Base-by-base conservation (phyloP, 2,329 filamentous ascomycete genomes). In the Diaporthe longicolla region DNA sequence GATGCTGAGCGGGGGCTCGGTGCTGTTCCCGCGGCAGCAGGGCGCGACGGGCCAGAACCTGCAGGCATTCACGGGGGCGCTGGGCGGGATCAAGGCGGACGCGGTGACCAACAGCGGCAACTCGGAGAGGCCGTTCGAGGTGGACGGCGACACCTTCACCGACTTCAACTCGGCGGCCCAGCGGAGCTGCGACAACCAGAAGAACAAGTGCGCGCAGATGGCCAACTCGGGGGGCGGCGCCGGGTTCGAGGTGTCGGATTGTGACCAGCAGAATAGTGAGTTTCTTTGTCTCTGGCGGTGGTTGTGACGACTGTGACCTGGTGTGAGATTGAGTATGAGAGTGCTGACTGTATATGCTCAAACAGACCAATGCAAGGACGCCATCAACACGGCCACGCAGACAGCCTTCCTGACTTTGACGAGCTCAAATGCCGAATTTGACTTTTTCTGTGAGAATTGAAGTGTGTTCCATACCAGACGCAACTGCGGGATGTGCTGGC, bases 101-200 rank as follows among this genome's bases (percentile, higher is more conserved):
- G 77, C 82, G 82, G 85, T 87, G 72, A 81, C 82, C 15, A 81
- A 84, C 70, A 85, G 84, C 1, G 79, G 77, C n/a, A 79, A 87
- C 76, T 74, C 80, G 5, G 76, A 82, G 24, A 79, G 84, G 54
- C 86, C 84, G 2, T 88, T 85, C 74, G 80, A 82, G 68, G 85
- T 87, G 4, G 79, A 82, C 52, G 85, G 84, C 21, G 81, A 85
- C 73, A 87, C 84, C 0, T 88, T 88, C 85, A 78, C 80, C 72
- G 83, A 86, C 78, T 88, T 85, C 77, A 43, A 77, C 32, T 80
- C 82, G 13, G 87, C 87, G 0, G 82, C 83, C 8, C 81, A 83
- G 71, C 81, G 85, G 29, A 82, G 85, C 1, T 89, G 87, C 79
- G 85, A 87, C 76, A 85, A 85, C 77, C 87, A 89, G 78, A 84